Conservation (phyloP, 225 moss, liverwort and hornwort genomes). For the Bryoerythrophyllum caledonicum region DNA sequence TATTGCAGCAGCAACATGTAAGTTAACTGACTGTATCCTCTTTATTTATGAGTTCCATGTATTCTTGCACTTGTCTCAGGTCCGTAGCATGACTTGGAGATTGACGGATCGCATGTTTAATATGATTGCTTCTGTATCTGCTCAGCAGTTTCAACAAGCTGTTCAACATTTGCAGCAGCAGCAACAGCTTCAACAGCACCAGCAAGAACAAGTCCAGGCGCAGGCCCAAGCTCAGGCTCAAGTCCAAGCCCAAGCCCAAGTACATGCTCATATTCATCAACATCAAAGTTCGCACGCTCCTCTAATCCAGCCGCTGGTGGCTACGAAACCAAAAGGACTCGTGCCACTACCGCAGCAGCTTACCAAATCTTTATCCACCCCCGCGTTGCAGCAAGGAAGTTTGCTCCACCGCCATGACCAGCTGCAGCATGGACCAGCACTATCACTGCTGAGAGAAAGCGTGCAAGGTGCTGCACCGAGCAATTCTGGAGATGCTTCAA, state of each 20-base stretch:
- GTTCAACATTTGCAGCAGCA: constrained; percentile 56
- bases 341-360: constrained; percentile 47
- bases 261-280: constrained; percentile 40
- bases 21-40: neutral
- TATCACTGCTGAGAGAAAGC: constrained; percentile 61
- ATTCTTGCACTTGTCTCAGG: neutral
- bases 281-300: constrained; percentile 45
- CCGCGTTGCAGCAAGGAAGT: constrained; percentile 45
- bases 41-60: neutral
- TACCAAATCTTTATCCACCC: constrained; percentile 37
- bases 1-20: constrained; percentile 69
- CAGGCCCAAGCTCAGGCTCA: constrained; percentile 26
- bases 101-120: neutral
- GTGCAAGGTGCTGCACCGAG: constrained; percentile 43
- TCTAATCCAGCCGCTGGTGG: constrained; percentile 43
- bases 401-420: constrained; percentile 59
- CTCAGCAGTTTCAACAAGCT: constrained; percentile 60
- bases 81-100: neutral
- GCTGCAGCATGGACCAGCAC: constrained; percentile 61
- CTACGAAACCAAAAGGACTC: constrained; percentile 43
- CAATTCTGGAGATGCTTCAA: constrained; percentile 39
- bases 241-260: constrained; percentile 30
- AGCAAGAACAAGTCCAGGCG: constrained; percentile 29
- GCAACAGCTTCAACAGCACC: constrained; percentile 57
- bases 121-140: neutral